Conservation (phyloP, 2,329 filamentous ascomycete species). For the Ceratocystis lukuohia region DNA sequence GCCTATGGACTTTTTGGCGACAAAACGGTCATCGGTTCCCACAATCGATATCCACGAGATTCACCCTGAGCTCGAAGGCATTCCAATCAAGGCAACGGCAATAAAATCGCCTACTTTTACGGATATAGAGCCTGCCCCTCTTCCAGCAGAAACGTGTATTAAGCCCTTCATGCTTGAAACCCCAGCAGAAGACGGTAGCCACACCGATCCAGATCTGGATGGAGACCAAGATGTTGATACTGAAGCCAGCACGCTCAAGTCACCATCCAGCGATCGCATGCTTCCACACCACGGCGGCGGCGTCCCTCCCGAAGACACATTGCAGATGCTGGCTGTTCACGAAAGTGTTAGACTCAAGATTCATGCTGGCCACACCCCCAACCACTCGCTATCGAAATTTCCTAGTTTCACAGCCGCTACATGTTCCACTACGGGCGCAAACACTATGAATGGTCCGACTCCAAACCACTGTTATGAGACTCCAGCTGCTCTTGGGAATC, state of each 20-base stretch:
- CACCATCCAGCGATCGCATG: background rate
- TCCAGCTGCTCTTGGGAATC: conserved; percentile 18
- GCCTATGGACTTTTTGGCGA: conserved; percentile 28
- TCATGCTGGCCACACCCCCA: conserved; percentile 51
- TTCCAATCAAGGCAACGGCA: conserved; percentile 41
- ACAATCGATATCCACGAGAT: conserved; percentile 46
- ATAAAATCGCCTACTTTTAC: conserved; percentile 40
- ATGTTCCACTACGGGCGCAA: conserved; percentile 9
- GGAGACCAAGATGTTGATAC: conserved; percentile 1
- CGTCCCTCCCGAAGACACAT: conserved; percentile 28
- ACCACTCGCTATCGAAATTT: conserved; percentile 42
- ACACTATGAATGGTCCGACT: conserved; percentile 16
- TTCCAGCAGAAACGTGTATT: background rate
- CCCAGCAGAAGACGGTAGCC: background rate
- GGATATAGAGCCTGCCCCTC: conserved; percentile 23
- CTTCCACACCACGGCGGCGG: conserved; percentile 20
- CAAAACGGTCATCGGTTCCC: conserved; percentile 27
- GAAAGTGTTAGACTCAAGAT: conserved; percentile 42
- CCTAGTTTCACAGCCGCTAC: conserved; percentile 26
- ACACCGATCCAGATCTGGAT: background rate
- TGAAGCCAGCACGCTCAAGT: background rate
- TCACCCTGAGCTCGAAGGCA: conserved; percentile 46
- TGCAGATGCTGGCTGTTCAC: conserved; percentile 35
- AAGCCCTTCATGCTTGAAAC: background rate
- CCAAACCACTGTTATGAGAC: conserved; percentile 14